Evolutionary conservation across 495 filamentous ascomycete genomes (phyloP).

Genomic region (Penicillium bovifimosum): DNA sequence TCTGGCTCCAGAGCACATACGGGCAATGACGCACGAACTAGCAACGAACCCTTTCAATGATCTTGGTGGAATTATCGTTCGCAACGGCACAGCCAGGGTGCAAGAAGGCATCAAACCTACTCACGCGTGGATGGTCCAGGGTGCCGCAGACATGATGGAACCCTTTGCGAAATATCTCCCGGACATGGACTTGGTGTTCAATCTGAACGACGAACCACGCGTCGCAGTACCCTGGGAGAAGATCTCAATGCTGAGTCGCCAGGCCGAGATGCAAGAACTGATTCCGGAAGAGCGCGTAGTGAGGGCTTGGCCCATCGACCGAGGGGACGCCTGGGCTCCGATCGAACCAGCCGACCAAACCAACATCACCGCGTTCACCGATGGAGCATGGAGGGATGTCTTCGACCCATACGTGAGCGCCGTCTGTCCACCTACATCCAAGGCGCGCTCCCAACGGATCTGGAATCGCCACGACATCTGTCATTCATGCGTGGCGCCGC

Average conservation of each 20-base stretch:
- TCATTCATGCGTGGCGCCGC: conserved; percentile 54
- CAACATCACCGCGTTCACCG: conserved; percentile 46
- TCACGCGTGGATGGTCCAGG: conserved; percentile 52
- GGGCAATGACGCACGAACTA: conserved; percentile 40
- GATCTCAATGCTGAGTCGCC: conserved; percentile 32
- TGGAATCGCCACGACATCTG: conserved; percentile 54
- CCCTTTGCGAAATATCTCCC: conserved; percentile 66
- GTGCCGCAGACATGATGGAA: conserved; percentile 59
- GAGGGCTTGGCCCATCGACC: conserved; percentile 32
- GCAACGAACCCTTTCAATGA: conserved; percentile 47
- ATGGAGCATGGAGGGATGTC: conserved; percentile 37
- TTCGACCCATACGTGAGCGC: conserved; percentile 45
- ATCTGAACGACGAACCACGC: conserved; percentile 71
- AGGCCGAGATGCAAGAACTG: conserved; percentile 25
- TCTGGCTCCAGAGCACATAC: conserved; percentile 54
- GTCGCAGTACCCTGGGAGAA: conserved; percentile 66
- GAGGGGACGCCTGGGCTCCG: conserved; percentile 36
- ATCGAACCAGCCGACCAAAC: conserved; percentile 40
- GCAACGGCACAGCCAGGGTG: conserved; percentile 38
- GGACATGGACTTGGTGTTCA: conserved; percentile 77
- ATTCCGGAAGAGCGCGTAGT: conserved; percentile 18
- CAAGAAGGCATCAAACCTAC: conserved; percentile 46
- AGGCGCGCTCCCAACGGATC: conserved; percentile 40
- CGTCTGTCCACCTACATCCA: conserved; percentile 54
- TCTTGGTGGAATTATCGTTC: conserved; percentile 43